Base-by-base conservation (phyloP, 306 rosid species). In the Prunus fruticosa region DNA sequence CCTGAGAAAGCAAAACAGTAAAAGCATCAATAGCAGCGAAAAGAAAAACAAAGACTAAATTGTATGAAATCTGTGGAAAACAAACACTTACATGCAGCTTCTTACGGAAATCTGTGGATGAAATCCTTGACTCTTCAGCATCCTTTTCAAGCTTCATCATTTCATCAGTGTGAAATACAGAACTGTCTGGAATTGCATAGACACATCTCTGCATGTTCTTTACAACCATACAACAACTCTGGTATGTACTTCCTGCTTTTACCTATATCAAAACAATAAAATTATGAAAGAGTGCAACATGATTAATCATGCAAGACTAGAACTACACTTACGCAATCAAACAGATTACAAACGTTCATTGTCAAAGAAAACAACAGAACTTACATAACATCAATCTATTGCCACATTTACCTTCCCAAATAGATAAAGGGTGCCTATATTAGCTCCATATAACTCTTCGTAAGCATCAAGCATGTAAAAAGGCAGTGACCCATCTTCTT, bases 131-230 rank as follows among this genome's bases (percentile, higher is more conserved):
- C 82, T 87, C 91, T 78, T 85, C 77, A 14, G 77, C 76, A 72
- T 92, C 91, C 82, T 86, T 89, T 84, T 87, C 91, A 19, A 92
- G 92, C 75, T 71, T 80, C 78, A 74, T 72, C 83, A 88, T 82
- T 83, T 92, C 99, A 50, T 86, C 89, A 8, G 84, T 75, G 79
- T 76, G 73, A 80, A 80, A 82, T 62, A 82, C 56, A 51, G 91
- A 82, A 69, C 71, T 75, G 64, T 76, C 79, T 72, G 97, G 99
- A 83, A 95, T 80, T 46, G 99, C 97, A 79, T 88, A 95, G 67
- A 92, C 83, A 73, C 99, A 89, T 83, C 99, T 90, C 71, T 92
- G 88, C 89, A 89, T 84, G 86, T 88, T 92, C 91, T 92, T 91
- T 65, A 90, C 96, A 67, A 95, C 90, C 72, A 85, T 89, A 78